These are phyloP conservation scores for Elsinoe ampelina DNA, from an alignment of 2,329 filamentous ascomycete genomes.

Conservation along the genomic window DNA sequence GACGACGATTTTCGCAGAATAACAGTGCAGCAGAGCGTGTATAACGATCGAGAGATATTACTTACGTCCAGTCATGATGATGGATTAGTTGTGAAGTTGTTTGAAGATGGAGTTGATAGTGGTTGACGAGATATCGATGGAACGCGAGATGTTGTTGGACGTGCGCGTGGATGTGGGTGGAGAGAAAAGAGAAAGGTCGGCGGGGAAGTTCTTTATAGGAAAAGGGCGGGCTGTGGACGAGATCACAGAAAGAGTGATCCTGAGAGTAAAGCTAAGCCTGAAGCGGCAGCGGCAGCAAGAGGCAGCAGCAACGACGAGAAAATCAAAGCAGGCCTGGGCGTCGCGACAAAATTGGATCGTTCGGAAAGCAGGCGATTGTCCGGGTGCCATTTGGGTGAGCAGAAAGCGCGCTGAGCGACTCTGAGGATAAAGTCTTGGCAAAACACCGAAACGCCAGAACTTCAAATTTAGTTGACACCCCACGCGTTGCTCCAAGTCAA, in stretches of 20 bases:
- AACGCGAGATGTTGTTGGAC: constrained; percentile 1
- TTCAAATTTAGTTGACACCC: too few relatives aligned
- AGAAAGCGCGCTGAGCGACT: neutral
- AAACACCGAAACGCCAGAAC: neutral
- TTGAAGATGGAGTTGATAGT: constrained; percentile 16
- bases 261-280: constrained; percentile 1
- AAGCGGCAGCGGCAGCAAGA: neutral
- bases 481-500: too few relatives aligned
- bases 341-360: neutral
- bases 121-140: constrained; percentile 21
- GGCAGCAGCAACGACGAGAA: neutral
- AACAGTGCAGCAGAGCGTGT: neutral
- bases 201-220: constrained; percentile 11
- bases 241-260: constrained; percentile 10
- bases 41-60: constrained; percentile 18
- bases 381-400: neutral
- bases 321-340: neutral
- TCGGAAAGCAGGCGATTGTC: neutral
- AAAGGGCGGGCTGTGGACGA: neutral
- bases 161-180: constrained; percentile 33
- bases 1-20: neutral
- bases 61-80: constrained; percentile 46
- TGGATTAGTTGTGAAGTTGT: constrained; percentile 20
- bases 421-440: neutral
- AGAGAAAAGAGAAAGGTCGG: constrained; percentile 5